These are phyloP conservation scores for Beauveria brongniartii DNA, from an alignment of 2,329 filamentous ascomycete species.

Conservation along the genomic window DNA sequence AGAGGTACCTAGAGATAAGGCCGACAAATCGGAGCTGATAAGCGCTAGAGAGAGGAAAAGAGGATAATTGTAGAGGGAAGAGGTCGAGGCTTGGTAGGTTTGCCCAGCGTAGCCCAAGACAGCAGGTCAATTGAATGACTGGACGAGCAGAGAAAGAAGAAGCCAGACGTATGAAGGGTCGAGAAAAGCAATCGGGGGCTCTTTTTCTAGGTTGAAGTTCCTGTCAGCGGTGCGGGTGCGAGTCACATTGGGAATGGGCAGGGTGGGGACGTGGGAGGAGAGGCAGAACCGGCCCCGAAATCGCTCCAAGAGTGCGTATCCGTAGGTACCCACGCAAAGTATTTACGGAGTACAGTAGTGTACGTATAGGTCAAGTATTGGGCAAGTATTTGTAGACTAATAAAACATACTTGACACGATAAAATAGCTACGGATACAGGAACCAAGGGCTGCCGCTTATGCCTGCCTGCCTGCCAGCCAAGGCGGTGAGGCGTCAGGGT, in stretches of 20 bases:
- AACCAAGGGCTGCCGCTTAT: too few relatives aligned
- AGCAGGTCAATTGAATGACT: not conserved
- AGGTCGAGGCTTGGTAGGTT: not conserved
- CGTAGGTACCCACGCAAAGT: not conserved
- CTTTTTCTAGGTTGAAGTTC: not conserved
- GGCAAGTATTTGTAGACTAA: not conserved
- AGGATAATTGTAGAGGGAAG: not conserved
- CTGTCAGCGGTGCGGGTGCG: not conserved
- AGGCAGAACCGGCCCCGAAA: conserved; percentile 15
- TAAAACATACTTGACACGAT: too few relatives aligned
- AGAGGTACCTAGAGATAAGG: not conserved
- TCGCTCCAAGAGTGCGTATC: conserved; percentile 2
- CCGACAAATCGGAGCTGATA: not conserved
- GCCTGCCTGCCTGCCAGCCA: too few relatives aligned
- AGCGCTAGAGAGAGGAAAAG: not conserved
- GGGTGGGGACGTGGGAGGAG: conserved; percentile 5
- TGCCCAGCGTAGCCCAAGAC: not conserved
- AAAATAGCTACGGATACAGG: too few relatives aligned
- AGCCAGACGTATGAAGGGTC: not conserved
- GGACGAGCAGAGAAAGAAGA: not conserved
- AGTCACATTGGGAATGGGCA: not conserved
- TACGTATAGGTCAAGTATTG: not conserved
- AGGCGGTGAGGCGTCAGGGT: too few relatives aligned
- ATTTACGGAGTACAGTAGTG: not conserved
- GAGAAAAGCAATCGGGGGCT: not conserved